Evolutionary conservation across 2,329 filamentous ascomycete genomes (phyloP).

Genomic region (Onygena corvina): DNA sequence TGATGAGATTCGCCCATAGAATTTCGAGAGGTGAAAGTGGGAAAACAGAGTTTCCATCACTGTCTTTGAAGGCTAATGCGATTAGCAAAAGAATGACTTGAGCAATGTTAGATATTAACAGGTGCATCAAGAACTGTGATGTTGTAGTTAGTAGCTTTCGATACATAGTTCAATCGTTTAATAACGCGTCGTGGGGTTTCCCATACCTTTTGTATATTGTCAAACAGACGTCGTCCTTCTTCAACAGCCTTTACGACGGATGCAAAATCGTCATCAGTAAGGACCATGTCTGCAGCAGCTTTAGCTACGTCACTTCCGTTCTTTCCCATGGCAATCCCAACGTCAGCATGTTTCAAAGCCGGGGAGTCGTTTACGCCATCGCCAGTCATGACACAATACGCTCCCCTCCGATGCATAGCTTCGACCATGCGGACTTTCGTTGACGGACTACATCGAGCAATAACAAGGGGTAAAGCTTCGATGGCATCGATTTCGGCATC

Average conservation of each 20-base stretch:
- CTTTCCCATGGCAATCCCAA: conserved; percentile 70
- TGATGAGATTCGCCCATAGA: conserved; percentile 86
- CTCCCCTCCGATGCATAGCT: conserved; percentile 36
- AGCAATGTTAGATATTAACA: conserved; percentile 69
- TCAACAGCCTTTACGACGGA: conserved; percentile 69
- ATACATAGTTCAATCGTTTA: conserved; percentile 26
- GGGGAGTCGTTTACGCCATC: conserved; percentile 71
- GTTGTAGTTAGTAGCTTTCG: conserved; percentile 41
- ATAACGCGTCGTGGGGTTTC: neutral
- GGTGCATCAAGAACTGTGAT: conserved; percentile 58
- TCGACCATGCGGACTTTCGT: conserved; percentile 75
- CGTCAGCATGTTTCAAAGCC: conserved; percentile 59
- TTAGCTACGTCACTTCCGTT: conserved; percentile 69
- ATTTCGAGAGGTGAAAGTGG: conserved; percentile 76
- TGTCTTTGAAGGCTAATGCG: conserved; percentile 68
- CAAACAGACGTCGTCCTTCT: conserved; percentile 65
- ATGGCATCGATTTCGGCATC: conserved; percentile 54
- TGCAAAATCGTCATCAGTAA: conserved; percentile 62
- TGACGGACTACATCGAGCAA: conserved; percentile 40
- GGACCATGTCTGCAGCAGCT: conserved; percentile 45
- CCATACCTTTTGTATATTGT: conserved; percentile 56
- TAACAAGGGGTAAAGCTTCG: conserved; percentile 39
- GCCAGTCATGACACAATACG: conserved; percentile 67
- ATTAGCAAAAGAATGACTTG: conserved; percentile 71
- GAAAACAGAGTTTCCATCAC: conserved; percentile 60